Conservation (phyloP, 805 yeast genomes). For the Metschnikowia lachancei region DNA sequence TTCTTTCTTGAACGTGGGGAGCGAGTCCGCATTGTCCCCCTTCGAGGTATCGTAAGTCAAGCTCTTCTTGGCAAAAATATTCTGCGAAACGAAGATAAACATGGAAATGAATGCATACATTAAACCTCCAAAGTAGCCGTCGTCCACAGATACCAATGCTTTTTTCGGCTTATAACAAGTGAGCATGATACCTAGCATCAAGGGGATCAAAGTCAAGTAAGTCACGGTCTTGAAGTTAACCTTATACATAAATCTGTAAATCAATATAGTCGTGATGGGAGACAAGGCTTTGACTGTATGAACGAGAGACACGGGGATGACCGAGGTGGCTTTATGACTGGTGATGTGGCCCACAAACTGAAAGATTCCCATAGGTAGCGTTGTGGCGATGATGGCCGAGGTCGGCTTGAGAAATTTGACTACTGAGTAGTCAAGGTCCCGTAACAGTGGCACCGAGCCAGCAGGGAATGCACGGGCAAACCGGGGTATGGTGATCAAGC, state of each 20-base stretch:
- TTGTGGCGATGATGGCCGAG: constrained; percentile 51
- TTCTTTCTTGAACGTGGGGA: constrained; percentile 24
- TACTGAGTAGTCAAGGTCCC: constrained; percentile 24
- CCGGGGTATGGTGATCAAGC: constrained; percentile 31
- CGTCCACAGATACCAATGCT: constrained; percentile 19
- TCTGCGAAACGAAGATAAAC: constrained; percentile 73
- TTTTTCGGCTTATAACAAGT: constrained; percentile 55
- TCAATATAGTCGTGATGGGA: constrained; percentile 82
- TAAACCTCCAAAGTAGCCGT: constrained; percentile 38
- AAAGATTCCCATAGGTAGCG: constrained; percentile 92
- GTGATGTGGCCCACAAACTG: constrained; percentile 91
- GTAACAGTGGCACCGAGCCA: constrained; percentile 22
- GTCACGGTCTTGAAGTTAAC: constrained; percentile 60
- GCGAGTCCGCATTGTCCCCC: constrained; percentile 21
- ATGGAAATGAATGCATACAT: constrained; percentile 52
- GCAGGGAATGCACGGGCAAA: constrained; percentile 21
- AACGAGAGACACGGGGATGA: constrained; percentile 91
- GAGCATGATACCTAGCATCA: constrained; percentile 81
- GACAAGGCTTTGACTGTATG: constrained; percentile 92
- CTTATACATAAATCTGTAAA: constrained; percentile 62
- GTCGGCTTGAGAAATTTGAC: constrained; percentile 54
- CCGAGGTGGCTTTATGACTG: constrained; percentile 85
- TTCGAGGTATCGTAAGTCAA: constrained; percentile 47
- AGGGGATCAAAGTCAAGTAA: constrained; percentile 74
- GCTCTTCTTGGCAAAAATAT: constrained; percentile 74